Evolutionary conservation across 202 grass and related monocot genomes (phyloP).

Genomic region (Brachypodium distachyon): DNA sequence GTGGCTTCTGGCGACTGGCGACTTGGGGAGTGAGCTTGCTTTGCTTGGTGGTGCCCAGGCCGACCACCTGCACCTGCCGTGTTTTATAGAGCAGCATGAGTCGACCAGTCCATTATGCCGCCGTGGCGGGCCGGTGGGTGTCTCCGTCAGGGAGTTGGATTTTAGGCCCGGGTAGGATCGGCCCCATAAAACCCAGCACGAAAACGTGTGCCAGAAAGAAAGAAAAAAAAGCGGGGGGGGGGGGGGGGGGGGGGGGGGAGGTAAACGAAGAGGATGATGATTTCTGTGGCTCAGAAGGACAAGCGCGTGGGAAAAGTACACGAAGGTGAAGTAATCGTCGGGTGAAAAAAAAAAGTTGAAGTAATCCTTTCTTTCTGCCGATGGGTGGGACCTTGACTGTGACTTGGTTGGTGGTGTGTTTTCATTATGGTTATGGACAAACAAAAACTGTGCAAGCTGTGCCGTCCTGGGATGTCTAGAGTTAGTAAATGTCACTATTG

Average conservation of each 20-base stretch:
- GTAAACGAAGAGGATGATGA: background rate
- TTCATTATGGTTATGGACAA: no score
- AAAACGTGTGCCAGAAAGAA: no score
- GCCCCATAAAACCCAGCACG: background rate
- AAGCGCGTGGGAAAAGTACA: background rate
- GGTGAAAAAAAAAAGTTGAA: no score
- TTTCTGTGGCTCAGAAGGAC: background rate
- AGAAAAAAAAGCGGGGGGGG: no score
- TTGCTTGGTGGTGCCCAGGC: no score
- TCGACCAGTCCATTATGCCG: background rate
- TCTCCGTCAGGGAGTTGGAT: background rate
- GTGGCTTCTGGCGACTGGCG: no score
- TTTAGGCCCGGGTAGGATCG: background rate
- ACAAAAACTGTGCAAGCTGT: no score
- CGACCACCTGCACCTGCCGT: no score
- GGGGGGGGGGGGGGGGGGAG: background rate
- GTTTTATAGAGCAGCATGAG: background rate
- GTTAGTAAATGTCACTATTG: no score
- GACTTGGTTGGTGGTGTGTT: background rate
- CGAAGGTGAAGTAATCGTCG: no score
- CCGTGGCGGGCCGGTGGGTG: background rate
- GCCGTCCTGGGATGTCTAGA: no score
- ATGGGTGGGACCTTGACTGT: background rate
- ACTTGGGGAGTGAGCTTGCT: no score
- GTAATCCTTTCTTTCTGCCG: background rate